phyloP scores from a whole-genome alignment of 805 yeast genomes.

The Candida sithepensis region DNA sequence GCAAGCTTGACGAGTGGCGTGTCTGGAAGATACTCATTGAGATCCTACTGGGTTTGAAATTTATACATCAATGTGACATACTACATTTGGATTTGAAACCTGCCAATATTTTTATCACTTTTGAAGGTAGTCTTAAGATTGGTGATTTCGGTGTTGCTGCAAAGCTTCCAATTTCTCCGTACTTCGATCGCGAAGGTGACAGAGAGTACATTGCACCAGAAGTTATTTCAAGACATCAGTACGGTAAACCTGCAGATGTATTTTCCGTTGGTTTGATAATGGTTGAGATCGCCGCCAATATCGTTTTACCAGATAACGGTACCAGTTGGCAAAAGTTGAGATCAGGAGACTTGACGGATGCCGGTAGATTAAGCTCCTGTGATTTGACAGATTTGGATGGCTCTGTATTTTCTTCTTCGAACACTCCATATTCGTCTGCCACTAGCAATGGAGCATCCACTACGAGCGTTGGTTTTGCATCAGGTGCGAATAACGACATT shows the following conservation, averaged over 20 bases:
- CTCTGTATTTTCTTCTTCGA: slow-evolving; percentile 18
- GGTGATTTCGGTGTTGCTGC: slow-evolving; percentile 98
- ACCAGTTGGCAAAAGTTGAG: slow-evolving; percentile 94
- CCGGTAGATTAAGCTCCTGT: slow-evolving; percentile 78
- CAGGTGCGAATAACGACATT: slow-evolving; percentile 3
- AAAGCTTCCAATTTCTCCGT: slow-evolving; percentile 64
- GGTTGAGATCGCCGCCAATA: slow-evolving; percentile 94
- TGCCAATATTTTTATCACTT: slow-evolving; percentile 88
- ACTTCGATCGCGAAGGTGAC: slow-evolving; percentile 93
- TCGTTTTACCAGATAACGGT: slow-evolving; percentile 92
- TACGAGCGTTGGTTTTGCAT: slow-evolving; percentile 2
- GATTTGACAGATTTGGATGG: slow-evolving; percentile 43
- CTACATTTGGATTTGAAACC: slow-evolving; percentile 93
- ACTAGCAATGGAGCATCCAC: slow-evolving; percentile 8
- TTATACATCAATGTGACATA: slow-evolving; percentile 72
- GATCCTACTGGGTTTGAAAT: slow-evolving; percentile 71
- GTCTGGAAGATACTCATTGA: slow-evolving; percentile 95
- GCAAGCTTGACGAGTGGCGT: slow-evolving; percentile 90
- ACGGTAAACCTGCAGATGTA: slow-evolving; percentile 90
- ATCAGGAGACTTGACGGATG: slow-evolving; percentile 93
- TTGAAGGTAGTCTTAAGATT: slow-evolving; percentile 89
- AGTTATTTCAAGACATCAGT: slow-evolving; percentile 73
- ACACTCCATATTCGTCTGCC: slow-evolving; percentile 17
- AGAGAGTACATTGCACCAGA: slow-evolving; percentile 98
- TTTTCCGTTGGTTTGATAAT: slow-evolving; percentile 92